phyloP scores from a whole-genome alignment of 1,284 basidiomycete genomes.

The Pisolithus thermaeus region DNA sequence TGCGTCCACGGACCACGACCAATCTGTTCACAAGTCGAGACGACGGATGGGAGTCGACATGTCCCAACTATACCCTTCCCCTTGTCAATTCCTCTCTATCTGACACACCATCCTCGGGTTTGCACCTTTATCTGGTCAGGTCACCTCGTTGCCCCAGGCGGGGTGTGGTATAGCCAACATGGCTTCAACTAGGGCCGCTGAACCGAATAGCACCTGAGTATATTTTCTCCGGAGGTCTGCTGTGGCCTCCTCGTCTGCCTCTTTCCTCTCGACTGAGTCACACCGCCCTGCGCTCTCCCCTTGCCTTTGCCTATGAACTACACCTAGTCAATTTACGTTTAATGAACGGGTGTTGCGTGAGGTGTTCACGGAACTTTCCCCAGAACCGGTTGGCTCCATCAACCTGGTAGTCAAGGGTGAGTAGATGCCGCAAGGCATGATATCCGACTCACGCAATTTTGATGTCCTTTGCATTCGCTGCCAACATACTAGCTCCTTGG shows the following conservation, averaged over 20 bases:
- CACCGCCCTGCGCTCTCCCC: too few species aligned
- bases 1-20: conserved; percentile 70
- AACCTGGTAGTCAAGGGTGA: conserved; percentile 38
- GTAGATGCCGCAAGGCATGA: conserved; percentile 49
- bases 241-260: too few species aligned
- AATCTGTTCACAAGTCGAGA: conserved; percentile 65
- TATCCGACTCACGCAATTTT: conserved; percentile 5
- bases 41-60: conserved; percentile 40
- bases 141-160: conserved; percentile 48
- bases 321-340: too few species aligned
- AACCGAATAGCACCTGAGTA: conserved; percentile 47
- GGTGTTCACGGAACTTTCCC: too few species aligned
- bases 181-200: conserved; percentile 31
- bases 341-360: too few species aligned
- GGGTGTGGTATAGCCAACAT: conserved; percentile 47
- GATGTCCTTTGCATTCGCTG: conserved; percentile 3
- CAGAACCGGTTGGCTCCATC: too few species aligned
- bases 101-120: conserved; percentile 36
- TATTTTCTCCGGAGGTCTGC: too few species aligned
- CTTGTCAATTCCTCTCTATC: conserved; percentile 47
- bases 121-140: conserved; percentile 37
- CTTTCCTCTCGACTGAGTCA: too few species aligned
- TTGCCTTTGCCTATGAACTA: conserved; percentile 21
- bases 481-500: too few species aligned
- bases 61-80: conserved; percentile 79